Percentiles rank a stretch among this genome's conserved stretches.
These are phyloP conservation scores for Protostelium mycophagum DNA, from an alignment of 78 protist species.

Conservation along the genomic window DNA sequence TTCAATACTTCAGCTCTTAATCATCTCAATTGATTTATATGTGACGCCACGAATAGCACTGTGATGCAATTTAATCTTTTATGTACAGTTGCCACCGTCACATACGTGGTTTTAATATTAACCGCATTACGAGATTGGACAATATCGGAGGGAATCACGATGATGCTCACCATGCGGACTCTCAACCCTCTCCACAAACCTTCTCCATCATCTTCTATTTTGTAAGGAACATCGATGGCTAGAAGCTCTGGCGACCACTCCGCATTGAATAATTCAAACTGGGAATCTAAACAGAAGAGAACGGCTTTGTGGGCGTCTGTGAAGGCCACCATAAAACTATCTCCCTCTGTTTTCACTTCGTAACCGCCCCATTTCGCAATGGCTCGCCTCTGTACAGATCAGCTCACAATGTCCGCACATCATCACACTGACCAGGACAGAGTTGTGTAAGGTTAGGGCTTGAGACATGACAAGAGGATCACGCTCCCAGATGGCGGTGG, in stretches of 20 bases:
- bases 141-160: not conserved
- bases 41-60: no score
- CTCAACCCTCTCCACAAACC: not conserved
- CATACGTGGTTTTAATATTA: no score
- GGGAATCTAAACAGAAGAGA: not conserved
- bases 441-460: not conserved
- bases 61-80: no score
- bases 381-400: slow-evolving; percentile 4
- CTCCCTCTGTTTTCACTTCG: slow-evolving; percentile 57
- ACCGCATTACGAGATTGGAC: no score
- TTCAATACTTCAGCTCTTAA: not conserved
- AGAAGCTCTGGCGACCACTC: not conserved
- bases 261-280: not conserved
- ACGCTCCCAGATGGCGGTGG: not conserved
- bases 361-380: slow-evolving; percentile 8
- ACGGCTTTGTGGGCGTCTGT: not conserved
- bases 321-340: slow-evolving; percentile 46
- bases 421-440: slow-evolving; percentile 3
- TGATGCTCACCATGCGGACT: not conserved
- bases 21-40: no score
- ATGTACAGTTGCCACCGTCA: no score
- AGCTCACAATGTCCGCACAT: slow-evolving; percentile 7
- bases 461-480: not conserved
- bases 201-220: not conserved
- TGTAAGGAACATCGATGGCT: not conserved